A percentile compares a stretch with the other conserved stretches of the same genome.
Evolutionary conservation across 1,284 basidiomycete genomes (phyloP).

Genomic region (Leucoagaricus sp.): DNA sequence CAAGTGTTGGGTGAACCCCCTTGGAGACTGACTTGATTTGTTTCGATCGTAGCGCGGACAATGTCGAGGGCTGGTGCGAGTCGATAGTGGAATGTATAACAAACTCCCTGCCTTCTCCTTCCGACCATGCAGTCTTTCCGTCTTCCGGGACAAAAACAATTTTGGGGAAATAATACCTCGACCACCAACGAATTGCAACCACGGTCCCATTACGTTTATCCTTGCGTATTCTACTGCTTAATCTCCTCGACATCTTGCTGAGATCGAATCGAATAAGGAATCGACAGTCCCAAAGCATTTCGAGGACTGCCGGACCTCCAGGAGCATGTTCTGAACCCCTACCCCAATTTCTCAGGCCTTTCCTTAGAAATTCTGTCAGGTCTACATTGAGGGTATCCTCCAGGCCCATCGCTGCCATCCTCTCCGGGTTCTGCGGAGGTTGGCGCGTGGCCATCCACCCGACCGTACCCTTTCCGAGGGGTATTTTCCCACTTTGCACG

Average conservation of each 20-base stretch:
- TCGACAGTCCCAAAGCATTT: constrained; percentile 60
- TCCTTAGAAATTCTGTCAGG: constrained; percentile 35
- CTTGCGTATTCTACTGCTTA: constrained; percentile 3
- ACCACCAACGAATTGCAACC: constrained; percentile 15
- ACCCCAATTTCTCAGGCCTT: constrained; percentile 20
- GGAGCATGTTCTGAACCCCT: constrained; percentile 16
- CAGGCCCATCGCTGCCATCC: constrained; percentile 15
- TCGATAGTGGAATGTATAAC: constrained; percentile 8
- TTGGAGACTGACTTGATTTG: no score
- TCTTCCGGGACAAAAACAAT: neutral
- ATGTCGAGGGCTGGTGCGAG: neutral
- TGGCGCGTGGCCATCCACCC: constrained; percentile 20
- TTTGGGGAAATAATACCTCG: constrained; percentile 8
- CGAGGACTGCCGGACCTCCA: constrained; percentile 24
- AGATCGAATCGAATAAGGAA: constrained; percentile 52
- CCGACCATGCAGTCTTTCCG: neutral
- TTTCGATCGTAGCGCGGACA: neutral
- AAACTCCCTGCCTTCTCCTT: neutral
- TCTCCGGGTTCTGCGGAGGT: constrained; percentile 20
- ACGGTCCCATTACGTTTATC: neutral
- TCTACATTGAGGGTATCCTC: constrained; percentile 32
- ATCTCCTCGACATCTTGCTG: constrained; percentile 16
- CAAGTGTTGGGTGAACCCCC: no score
- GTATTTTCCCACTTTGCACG: neutral
- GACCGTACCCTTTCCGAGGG: constrained; percentile 3